Base-by-base conservation (phyloP, 2,329 filamentous ascomycete genomes). In the Aspergillus aculeatinus region DNA sequence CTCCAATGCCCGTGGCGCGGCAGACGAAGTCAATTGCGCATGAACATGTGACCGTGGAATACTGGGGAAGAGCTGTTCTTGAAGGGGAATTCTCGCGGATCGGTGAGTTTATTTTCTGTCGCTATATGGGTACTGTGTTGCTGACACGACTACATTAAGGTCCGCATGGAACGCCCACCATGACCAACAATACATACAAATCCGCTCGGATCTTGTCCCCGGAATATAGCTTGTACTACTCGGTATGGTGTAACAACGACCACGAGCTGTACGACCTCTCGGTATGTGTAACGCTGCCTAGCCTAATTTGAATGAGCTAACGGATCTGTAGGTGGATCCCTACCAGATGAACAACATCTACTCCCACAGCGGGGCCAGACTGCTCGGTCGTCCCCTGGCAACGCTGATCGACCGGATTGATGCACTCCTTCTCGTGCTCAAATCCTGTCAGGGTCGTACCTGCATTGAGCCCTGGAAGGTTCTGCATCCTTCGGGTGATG, bases 21-120 rank as follows among this genome's bases (percentile, higher is more conserved):
- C 16, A 47, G 16, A 35, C 31, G 4, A 52, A 51, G 4, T 69
- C 69, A 0, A 7, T 11, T 42, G 33, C 27, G 1, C 48, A 57
- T 4, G 85, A 87, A 65, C 84, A 86, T 61, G 82, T 84, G 11
- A 82, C 81, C 2, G 80, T 87, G 6, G 84, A 87, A 66, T 86
- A 80, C 64, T 87, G 84, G 85, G 84, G 84, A 0, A 25, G 57
- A 21, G 59, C 58, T 5, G 35, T 57, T n/a, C 39, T 60, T 35
- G 42, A 60, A 48, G 59, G 59, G 9, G 33, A 48, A 3, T 57
- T 51, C 44, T 48, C 48, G 2, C 31, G 48, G 16, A 31, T 27
- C 3, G 35, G 69, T 69, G 51, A 58, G 71, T 59, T 12, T 49
- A 4, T 23, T 16, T 9, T 19, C 14, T 19, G 14, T 19, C 5